Conservation (phyloP, 805 yeast species). For the Cyberlindnera petersonii region DNA sequence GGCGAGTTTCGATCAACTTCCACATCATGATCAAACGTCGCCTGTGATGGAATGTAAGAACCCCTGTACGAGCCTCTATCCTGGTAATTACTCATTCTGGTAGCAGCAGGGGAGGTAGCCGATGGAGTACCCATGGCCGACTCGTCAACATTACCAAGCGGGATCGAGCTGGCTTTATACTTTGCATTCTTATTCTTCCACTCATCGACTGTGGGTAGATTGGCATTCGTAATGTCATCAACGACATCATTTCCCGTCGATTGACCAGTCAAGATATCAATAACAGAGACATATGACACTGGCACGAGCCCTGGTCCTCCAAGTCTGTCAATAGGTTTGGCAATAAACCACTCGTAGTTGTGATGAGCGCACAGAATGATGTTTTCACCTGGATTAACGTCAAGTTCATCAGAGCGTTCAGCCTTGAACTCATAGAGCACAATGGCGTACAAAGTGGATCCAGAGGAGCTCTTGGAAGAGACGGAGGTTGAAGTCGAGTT, state of each 20-base stretch:
- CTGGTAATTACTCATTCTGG: constrained; percentile 7
- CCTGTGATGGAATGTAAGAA: constrained; percentile 6
- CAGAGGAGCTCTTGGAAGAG: constrained; percentile 14
- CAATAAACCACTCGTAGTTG: constrained; percentile 95
- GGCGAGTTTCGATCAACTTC: constrained; percentile 19
- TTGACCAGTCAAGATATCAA: constrained; percentile 66
- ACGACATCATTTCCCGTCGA: constrained; percentile 51
- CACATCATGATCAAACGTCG: constrained; percentile 7
- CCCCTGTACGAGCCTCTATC: constrained; percentile 4
- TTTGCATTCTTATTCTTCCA: constrained; percentile 91
- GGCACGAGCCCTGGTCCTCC: constrained; percentile 99
- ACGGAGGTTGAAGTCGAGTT: constrained; percentile 23
- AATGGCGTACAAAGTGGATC: constrained; percentile 66
- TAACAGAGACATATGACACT: constrained; percentile 78
- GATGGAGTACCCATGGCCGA: constrained; percentile 5
- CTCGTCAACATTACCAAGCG: constrained; percentile 56
- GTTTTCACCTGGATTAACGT: constrained; percentile 80
- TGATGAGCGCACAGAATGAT: constrained; percentile 94
- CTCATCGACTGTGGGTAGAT: constrained; percentile 88
- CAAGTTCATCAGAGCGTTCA: constrained; percentile 72
- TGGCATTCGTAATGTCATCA: constrained; percentile 59
- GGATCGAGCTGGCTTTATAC: constrained; percentile 86
- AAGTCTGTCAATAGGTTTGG: constrained; percentile 88
- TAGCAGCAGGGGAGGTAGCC: constrained; percentile 5
- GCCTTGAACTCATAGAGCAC: constrained; percentile 86